These are phyloP conservation scores for Rhododendron ovatum DNA, from an alignment of 148 eudicot genomes.

Conservation along the genomic window DNA sequence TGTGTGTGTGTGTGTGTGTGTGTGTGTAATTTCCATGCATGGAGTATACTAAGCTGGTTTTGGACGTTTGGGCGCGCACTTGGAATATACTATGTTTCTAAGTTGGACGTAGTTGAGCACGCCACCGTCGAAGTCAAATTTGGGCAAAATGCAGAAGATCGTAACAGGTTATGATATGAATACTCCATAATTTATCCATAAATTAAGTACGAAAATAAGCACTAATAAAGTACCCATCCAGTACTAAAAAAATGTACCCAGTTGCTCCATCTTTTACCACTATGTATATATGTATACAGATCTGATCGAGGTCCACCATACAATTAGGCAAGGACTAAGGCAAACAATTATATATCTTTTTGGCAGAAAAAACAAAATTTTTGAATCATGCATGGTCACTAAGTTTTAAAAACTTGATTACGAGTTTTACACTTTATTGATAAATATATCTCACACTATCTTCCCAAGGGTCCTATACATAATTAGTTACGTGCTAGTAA, in stretches of 20 bases:
- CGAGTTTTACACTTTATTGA: background rate
- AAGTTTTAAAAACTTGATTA: background rate
- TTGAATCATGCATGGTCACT: background rate
- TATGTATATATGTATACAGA: background rate
- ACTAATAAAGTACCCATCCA: background rate
- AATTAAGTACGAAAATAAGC: background rate
- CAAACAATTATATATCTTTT: background rate
- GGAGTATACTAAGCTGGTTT: background rate
- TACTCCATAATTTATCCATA: background rate
- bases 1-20: background rate
- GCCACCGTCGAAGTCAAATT: background rate
- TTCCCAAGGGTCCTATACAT: background rate
- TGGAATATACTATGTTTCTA: background rate
- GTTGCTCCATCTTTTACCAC: background rate
- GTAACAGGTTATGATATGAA: background rate
- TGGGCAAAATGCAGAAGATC: background rate
- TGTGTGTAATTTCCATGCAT: background rate
- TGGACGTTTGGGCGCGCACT: background rate
- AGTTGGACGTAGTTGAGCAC: background rate
- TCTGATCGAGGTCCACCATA: background rate
- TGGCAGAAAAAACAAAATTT: background rate
- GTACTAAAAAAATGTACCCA: background rate
- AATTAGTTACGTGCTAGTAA: background rate
- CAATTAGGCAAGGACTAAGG: background rate
- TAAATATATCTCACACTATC: background rate